Conservation (phyloP, 768 basidiomycete species). For the Serendipita vermifera region DNA sequence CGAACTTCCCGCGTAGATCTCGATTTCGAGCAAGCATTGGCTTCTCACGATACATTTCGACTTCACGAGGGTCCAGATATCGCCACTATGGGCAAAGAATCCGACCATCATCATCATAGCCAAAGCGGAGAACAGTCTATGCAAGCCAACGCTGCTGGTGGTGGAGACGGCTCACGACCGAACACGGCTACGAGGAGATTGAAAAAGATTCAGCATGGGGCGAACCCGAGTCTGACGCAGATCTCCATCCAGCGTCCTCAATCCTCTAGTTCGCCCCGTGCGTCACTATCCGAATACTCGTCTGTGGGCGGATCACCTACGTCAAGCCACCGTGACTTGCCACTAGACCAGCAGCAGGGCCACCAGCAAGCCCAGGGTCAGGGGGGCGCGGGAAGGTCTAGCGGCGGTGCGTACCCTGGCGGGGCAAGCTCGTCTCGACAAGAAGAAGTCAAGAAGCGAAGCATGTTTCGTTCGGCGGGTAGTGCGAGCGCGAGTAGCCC, state of each 20-base stretch:
- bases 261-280: constrained; percentile 30
- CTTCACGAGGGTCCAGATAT: constrained; percentile 63
- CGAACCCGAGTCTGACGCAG: background rate
- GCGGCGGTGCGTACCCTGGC: constrained; percentile 13
- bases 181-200: background rate
- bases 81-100: constrained; percentile 41
- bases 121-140: constrained; percentile 16
- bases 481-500: constrained; percentile 76
- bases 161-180: background rate
- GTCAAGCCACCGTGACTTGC: constrained; percentile 20
- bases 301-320: constrained; percentile 24
- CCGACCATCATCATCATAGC: constrained; percentile 30
- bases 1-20: constrained; percentile 61
- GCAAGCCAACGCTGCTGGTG: background rate
- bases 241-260: background rate
- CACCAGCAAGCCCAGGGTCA: constrained; percentile 17
- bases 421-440: background rate
- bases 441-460: constrained; percentile 56
- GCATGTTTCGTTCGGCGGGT: constrained; percentile 76
- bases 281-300: constrained; percentile 27
- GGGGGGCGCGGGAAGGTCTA: constrained; percentile 9
- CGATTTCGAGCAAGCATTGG: constrained; percentile 70
- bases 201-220: background rate
- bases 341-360: constrained; percentile 22
- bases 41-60: constrained; percentile 49